Evolutionary conservation across 2,329 filamentous ascomycete genomes (phyloP).

Genomic region (Cladosporium phlei): DNA sequence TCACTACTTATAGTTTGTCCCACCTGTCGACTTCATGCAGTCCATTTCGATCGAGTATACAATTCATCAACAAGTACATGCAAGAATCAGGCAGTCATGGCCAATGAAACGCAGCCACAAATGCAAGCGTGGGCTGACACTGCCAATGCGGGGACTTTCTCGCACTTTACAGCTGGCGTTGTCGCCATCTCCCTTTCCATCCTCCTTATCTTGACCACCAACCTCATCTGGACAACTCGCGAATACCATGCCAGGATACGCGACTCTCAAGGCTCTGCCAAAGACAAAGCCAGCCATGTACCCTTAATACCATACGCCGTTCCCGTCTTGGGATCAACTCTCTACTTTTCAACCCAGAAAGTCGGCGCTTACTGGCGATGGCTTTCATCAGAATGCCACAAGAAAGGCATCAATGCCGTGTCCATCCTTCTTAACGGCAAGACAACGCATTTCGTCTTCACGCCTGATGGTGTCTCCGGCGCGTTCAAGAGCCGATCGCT

Average conservation of each 20-base stretch:
- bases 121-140: not conserved
- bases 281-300: slow-evolving; percentile 2
- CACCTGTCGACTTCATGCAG: not conserved
- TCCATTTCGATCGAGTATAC: not conserved
- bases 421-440: slow-evolving; percentile 19
- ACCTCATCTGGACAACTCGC: slow-evolving; percentile 6
- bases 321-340: slow-evolving; percentile 21
- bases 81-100: not conserved
- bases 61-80: not conserved
- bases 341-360: slow-evolving; percentile 19
- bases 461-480: slow-evolving; percentile 17
- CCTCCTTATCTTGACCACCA: slow-evolving; percentile 7
- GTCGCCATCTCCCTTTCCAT: not conserved
- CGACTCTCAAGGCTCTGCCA: not conserved
- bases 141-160: not conserved
- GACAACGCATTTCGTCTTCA: slow-evolving; percentile 19
- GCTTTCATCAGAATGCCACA: slow-evolving; percentile 6
- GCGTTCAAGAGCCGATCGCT: slow-evolving; percentile 17
- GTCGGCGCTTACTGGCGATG: slow-evolving; percentile 21
- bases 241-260: not conserved
- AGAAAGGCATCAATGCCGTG: slow-evolving; percentile 15
- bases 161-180: not conserved
- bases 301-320: slow-evolving; percentile 20
- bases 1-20: not conserved
- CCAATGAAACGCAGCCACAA: slow-evolving; percentile 3